Conservation (phyloP, 805 yeast genomes). For the Komagataella kurtzmanii region DNA sequence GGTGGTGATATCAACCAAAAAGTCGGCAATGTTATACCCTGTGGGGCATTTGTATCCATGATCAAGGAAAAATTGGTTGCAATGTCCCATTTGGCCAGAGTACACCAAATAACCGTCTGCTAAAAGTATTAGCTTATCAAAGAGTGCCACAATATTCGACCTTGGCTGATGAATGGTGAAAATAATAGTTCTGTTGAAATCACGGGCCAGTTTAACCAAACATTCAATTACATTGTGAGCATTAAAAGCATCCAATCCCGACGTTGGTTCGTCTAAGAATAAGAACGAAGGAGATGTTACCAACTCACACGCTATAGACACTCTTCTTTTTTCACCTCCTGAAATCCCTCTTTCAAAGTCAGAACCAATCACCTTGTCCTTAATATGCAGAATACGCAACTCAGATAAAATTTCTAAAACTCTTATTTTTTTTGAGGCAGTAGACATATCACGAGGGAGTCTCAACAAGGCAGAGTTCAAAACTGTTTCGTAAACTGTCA, state of each 20-base stretch:
- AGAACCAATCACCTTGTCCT: slow-evolving; percentile 79
- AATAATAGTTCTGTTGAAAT: slow-evolving; percentile 75
- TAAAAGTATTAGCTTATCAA: slow-evolving; percentile 69
- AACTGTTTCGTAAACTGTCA: slow-evolving; percentile 93
- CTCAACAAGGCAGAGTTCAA: slow-evolving; percentile 82
- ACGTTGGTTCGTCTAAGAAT: slow-evolving; percentile 86
- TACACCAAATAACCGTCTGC: slow-evolving; percentile 80
- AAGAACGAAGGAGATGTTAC: slow-evolving; percentile 80
- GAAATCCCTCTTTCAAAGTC: slow-evolving; percentile 86
- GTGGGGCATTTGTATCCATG: slow-evolving; percentile 76
- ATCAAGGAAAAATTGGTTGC: slow-evolving; percentile 60
- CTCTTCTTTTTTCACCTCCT: slow-evolving; percentile 87
- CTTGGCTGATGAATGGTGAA: slow-evolving; percentile 97
- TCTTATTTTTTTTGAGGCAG: slow-evolving; percentile 56
- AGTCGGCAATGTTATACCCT: slow-evolving; percentile 92
- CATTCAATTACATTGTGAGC: slow-evolving; percentile 86
- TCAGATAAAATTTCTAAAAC: slow-evolving; percentile 81
- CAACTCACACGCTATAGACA: slow-evolving; percentile 85
- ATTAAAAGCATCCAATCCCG: slow-evolving; percentile 89
- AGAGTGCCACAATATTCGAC: slow-evolving; percentile 84
- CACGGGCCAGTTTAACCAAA: slow-evolving; percentile 65
- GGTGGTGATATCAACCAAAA: slow-evolving; percentile 80
- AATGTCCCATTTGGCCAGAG: slow-evolving; percentile 71
- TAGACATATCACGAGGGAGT: slow-evolving; percentile 71
- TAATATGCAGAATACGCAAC: slow-evolving; percentile 69